These are phyloP conservation scores for Tricholoma sp. DNA, from an alignment of 768 basidiomycete species.

Conservation along the genomic window DNA sequence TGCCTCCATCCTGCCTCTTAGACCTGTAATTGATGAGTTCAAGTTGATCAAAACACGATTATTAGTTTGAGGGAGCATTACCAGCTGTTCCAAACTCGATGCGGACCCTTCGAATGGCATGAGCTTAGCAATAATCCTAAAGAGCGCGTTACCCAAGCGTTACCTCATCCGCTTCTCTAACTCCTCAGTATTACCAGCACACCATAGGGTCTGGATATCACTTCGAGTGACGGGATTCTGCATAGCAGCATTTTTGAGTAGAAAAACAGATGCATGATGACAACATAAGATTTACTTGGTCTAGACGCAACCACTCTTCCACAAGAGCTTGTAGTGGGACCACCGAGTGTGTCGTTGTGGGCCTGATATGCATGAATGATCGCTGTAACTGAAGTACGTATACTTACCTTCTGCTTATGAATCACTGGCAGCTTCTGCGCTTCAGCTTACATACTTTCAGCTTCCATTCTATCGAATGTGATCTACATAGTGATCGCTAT, in stretches of 20 bases:
- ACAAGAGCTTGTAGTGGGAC: constrained; percentile 32
- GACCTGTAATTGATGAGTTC: constrained; percentile 39
- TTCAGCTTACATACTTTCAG: no score
- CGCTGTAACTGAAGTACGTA: no score
- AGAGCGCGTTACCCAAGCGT: constrained; percentile 38
- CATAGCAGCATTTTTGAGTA: neutral
- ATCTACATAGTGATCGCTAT: neutral
- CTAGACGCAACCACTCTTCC: constrained; percentile 33
- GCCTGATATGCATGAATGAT: no score
- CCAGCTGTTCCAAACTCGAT: constrained; percentile 90
- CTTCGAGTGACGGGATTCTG: constrained; percentile 47
- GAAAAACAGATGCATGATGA: neutral
- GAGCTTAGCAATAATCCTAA: neutral
- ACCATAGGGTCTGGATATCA: constrained; percentile 46
- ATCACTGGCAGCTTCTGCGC: no score
- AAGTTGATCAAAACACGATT: neutral
- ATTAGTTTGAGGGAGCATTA: constrained; percentile 19
- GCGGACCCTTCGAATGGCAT: constrained; percentile 39
- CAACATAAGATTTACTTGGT: constrained; percentile 23
- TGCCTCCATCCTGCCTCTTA: constrained; percentile 81
- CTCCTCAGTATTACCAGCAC: constrained; percentile 36
- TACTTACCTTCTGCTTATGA: no score
- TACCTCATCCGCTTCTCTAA: constrained; percentile 57
- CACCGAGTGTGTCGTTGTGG: constrained; percentile 1
- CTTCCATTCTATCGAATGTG: no score